Evolutionary conservation across 2,329 filamentous ascomycete genomes (phyloP).

Genomic region (Aulographum hederae): DNA sequence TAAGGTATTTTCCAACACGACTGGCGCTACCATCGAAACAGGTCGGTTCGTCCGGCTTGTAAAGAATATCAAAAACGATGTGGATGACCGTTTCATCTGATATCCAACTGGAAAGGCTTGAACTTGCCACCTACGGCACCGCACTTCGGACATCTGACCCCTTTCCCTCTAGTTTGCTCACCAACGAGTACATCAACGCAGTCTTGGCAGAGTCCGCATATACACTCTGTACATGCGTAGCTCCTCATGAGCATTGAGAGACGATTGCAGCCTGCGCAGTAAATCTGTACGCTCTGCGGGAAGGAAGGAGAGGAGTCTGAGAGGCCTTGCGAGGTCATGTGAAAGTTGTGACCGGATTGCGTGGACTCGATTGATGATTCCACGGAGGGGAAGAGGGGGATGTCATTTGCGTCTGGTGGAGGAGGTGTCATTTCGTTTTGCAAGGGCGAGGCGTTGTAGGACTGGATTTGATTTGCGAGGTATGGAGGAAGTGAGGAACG

Average conservation of each 20-base stretch:
- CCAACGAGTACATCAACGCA: slow-evolving; percentile 69
- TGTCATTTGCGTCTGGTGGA: slow-evolving; percentile 24
- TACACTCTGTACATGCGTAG: slow-evolving; percentile 90
- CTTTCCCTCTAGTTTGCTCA: slow-evolving; percentile 50
- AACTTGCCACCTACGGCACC: slow-evolving; percentile 63
- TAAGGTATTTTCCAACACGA: no score
- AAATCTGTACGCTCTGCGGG: slow-evolving; percentile 52
- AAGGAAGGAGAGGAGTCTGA: slow-evolving; percentile 40
- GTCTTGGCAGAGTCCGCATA: slow-evolving; percentile 76
- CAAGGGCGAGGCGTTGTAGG: slow-evolving; percentile 76
- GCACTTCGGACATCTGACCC: slow-evolving; percentile 58
- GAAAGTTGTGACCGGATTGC: slow-evolving; percentile 53
- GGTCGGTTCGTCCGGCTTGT: no score
- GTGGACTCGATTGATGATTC: slow-evolving; percentile 55
- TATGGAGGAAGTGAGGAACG: slow-evolving; percentile 43
- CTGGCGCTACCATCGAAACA: no score
- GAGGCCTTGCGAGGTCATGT: slow-evolving; percentile 32
- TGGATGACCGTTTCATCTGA: slow-evolving; percentile 51
- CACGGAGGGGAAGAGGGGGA: slow-evolving; percentile 81
- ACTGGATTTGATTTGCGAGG: slow-evolving; percentile 33
- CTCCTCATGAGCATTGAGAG: slow-evolving; percentile 63
- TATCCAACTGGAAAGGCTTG: slow-evolving; percentile 72
- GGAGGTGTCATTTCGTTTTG: slow-evolving; percentile 84
- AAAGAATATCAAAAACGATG: no score
- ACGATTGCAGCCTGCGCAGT: slow-evolving; percentile 73